A percentile compares a stretch with the other conserved stretches of the same genome.
Evolutionary conservation across 2,329 filamentous ascomycete genomes (phyloP).

Genomic region (Fusarium tanahbumbuense): DNA sequence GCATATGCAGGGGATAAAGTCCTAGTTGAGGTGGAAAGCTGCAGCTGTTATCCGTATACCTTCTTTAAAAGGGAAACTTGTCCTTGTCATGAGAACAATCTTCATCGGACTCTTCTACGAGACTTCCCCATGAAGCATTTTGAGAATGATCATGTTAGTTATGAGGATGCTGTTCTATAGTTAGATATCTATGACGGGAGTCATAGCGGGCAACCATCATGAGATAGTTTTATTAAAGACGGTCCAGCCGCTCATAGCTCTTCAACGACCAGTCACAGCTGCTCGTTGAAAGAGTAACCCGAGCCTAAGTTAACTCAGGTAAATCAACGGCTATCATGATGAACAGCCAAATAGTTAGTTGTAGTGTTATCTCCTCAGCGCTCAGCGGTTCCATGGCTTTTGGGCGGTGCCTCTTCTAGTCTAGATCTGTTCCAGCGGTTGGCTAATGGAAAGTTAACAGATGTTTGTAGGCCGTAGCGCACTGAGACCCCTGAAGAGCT

Average conservation of each 20-base stretch:
- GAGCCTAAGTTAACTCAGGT: background rate
- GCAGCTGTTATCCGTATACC: constrained; percentile 16
- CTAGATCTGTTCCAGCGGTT: constrained; percentile 37
- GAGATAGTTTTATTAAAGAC: background rate
- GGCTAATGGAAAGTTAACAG: constrained; percentile 31
- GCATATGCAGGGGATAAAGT: constrained; percentile 24
- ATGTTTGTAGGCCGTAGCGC: constrained; percentile 17
- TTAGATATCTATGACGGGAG: constrained; percentile 17
- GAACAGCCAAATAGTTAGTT: constrained; percentile 1
- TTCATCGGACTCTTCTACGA: background rate
- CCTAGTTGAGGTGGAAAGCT: constrained; percentile 1
- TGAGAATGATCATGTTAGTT: background rate
- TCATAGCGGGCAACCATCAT: constrained; percentile 34
- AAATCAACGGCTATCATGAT: constrained; percentile 17
- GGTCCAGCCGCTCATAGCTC: background rate
- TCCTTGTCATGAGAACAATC: constrained; percentile 22
- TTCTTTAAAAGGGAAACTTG: constrained; percentile 13
- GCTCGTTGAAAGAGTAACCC: background rate
- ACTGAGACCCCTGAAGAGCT: constrained; percentile 33
- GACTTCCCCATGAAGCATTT: background rate
- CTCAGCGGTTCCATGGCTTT: constrained; percentile 5
- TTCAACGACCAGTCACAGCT: background rate
- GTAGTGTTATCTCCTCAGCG: constrained; percentile 4
- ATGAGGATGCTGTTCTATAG: background rate
- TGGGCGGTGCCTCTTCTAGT: constrained; percentile 35